Conservation (phyloP, 108 stramenopile species). For the Stephanodiscus triporus region DNA sequence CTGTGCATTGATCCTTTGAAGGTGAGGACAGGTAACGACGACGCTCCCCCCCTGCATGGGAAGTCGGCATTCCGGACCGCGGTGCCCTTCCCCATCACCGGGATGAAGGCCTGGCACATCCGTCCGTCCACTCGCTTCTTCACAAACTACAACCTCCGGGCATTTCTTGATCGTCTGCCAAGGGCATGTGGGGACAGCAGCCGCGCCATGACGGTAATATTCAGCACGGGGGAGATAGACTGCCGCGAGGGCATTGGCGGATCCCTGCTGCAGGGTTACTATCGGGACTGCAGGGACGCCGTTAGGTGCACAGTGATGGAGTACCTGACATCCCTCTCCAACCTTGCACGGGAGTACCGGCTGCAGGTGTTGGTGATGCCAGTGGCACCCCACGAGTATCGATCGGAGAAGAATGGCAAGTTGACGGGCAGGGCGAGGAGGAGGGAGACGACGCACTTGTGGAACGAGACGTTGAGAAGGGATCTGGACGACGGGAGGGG, state of each 20-base stretch:
- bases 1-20: conserved; percentile 29
- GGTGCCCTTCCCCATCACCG: conserved; percentile 54
- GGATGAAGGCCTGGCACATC: conserved; percentile 67
- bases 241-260: conserved; percentile 72
- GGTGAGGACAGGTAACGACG: not conserved
- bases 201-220: conserved; percentile 37
- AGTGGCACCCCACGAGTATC: conserved; percentile 64
- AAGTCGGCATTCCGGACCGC: conserved; percentile 30
- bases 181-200: not conserved
- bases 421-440: conserved; percentile 47
- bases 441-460: conserved; percentile 46
- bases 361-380: conserved; percentile 59
- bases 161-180: conserved; percentile 29
- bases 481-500: conserved; percentile 6
- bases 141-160: conserved; percentile 50
- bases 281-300: conserved; percentile 40
- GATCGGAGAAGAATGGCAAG: conserved; percentile 54
- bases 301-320: conserved; percentile 45
- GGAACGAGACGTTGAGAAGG: conserved; percentile 56
- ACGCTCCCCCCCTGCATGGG: no score
- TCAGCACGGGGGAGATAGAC: conserved; percentile 72
- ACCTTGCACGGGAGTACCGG: conserved; percentile 19
- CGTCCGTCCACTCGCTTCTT: conserved; percentile 52
- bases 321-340: conserved; percentile 30
- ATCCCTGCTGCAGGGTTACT: conserved; percentile 46